Evolutionary conservation across 2,329 filamentous ascomycete genomes (phyloP), one percentile per base, ranked within the genome.

Genomic region (Sarocladiaceae sp.): DNA sequence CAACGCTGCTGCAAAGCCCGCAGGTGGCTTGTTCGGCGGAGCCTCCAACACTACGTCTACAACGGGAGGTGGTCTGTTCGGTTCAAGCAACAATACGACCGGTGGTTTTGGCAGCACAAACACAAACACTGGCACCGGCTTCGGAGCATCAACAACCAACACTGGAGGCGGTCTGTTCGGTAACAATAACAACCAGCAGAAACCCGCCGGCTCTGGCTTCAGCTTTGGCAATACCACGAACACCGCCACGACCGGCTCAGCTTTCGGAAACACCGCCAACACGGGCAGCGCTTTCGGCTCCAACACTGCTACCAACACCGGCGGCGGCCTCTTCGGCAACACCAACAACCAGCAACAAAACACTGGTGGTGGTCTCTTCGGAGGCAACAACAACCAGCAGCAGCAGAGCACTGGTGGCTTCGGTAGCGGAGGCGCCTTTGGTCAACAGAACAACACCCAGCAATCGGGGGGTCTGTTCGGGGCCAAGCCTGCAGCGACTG

Each of bases 391-490:
- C 20, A 50, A 20, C 37, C 31, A 42, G 20, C 73, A 76, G 55
- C 68, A 66, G 54, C 71, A 67, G 55, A 65, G 65, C 15, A 66
- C 66, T 13, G 70, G 80, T 28, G 64, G 83, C 15, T 86, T 86
- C 55, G 79, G 81, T 15, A 61, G 61, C 55, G 79, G 81, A 15
- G 61, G 61, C 26, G 46, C 48, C 2, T 56, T 56, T 35, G 54
- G 54, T 13, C 52, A 56, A 29, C 29, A 55, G 15, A 55, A 55
- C 25, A 57, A 72, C 64, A 71, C 74, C 47, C 73, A 74, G 48
- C 58, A 70, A 25, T 59, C 72, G 10, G 72, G 75, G 5, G 69
- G 81, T 40, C 61, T 87, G 4, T 88, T 89, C 57, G 79, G 79
- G 2, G 10, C 33, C 51, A 22, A 50, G 57, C 47, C 51, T 51